Evolutionary conservation across 2,329 filamentous ascomycete species (phyloP).

Genomic region (Calonectria ilicicola): DNA sequence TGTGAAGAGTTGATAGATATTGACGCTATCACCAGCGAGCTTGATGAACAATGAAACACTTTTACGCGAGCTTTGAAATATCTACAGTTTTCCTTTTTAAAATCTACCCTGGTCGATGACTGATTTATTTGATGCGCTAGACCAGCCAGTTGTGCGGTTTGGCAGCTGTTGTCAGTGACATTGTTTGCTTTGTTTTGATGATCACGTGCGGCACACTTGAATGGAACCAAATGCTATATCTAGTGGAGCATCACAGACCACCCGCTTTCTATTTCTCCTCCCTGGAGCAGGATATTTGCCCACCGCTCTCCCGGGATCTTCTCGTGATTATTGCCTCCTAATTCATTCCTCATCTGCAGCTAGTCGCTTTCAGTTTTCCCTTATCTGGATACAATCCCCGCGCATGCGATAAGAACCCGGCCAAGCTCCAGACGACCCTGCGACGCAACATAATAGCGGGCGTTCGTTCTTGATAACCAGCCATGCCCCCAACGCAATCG

Average conservation of each 20-base stretch:
- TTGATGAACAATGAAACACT: no score
- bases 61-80: no score
- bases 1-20: no score
- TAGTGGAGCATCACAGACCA: neutral
- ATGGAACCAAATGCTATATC: no score
- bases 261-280: neutral
- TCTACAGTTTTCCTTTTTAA: no score
- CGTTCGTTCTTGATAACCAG: neutral
- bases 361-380: neutral
- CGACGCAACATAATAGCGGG: neutral
- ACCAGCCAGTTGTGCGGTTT: neutral
- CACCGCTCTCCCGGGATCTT: neutral
- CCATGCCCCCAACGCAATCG: conserved; percentile 41
- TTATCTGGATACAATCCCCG: neutral
- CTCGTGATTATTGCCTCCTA: neutral
- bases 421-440: neutral
- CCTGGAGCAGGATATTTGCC: neutral
- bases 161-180: neutral
- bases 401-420: conserved; percentile 15
- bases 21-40: no score
- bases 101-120: no score
- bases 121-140: neutral
- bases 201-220: neutral
- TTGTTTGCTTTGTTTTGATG: neutral
- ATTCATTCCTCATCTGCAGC: neutral